These are phyloP conservation scores for Lachnellula arida DNA, from an alignment of 2,329 filamentous ascomycete species.

Conservation along the genomic window DNA sequence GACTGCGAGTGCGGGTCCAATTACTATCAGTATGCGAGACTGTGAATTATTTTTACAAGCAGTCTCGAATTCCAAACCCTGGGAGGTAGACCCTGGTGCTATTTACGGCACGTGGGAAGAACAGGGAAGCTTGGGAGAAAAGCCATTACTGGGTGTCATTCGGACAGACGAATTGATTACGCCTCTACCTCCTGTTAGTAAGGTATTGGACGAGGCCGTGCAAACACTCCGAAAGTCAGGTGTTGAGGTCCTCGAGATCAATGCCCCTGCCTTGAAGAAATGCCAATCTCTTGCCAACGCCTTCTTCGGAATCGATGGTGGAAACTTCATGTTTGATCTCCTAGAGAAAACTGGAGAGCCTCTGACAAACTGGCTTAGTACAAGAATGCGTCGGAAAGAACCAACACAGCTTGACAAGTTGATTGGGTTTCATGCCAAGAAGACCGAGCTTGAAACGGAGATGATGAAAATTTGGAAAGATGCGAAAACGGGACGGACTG, in stretches of 20 bases:
- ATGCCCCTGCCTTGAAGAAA: conserved; percentile 48
- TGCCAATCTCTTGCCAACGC: conserved; percentile 53
- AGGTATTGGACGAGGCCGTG: conserved; percentile 42
- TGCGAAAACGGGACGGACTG: conserved; percentile 34
- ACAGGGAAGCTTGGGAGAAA: conserved; percentile 22
- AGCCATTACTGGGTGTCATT: conserved; percentile 43
- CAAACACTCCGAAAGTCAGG: conserved; percentile 37
- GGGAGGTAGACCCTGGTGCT: conserved; percentile 40
- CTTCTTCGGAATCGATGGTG: conserved; percentile 55
- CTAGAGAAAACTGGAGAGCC: conserved; percentile 52
- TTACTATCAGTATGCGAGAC: conserved; percentile 43
- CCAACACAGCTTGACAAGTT: conserved; percentile 44
- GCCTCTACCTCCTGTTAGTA: conserved; percentile 46
- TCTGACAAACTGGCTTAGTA: conserved; percentile 54
- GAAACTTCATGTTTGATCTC: conserved; percentile 50
- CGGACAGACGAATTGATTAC: conserved; percentile 45
- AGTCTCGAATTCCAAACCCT: conserved; percentile 48
- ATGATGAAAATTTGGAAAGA: conserved; percentile 54
- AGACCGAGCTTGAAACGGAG: conserved; percentile 47
- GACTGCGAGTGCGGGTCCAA: conserved; percentile 44
- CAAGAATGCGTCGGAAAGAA: conserved; percentile 44
- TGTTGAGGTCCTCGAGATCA: conserved; percentile 55
- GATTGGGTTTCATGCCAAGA: conserved; percentile 48
- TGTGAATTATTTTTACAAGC: conserved; percentile 46
- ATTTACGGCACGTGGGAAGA: conserved; percentile 39